Percentiles rank a stretch among this genome's conserved stretches.
These are phyloP conservation scores for Nigrograna mackinnonii DNA, from an alignment of 2,329 filamentous ascomycete genomes.

Conservation along the genomic window DNA sequence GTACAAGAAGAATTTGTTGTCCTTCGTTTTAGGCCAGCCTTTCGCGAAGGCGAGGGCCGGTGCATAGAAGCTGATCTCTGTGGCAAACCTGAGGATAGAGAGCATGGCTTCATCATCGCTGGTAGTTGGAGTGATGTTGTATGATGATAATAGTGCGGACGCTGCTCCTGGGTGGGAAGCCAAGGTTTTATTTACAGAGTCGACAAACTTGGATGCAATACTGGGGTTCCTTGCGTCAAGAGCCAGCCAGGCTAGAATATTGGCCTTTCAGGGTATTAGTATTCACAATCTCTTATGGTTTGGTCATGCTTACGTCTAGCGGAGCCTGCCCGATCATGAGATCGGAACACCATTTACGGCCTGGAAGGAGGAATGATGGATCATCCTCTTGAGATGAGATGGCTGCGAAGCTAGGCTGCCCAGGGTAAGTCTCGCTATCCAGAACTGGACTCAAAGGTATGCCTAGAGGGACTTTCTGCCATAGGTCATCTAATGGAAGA, in stretches of 20 bases:
- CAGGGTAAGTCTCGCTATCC: slow-evolving; percentile 48
- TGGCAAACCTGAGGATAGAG: slow-evolving; percentile 47
- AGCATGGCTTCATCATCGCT: slow-evolving; percentile 47
- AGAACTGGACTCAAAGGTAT: slow-evolving; percentile 42
- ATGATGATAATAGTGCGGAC: slow-evolving; percentile 38
- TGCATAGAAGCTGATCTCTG: slow-evolving; percentile 52
- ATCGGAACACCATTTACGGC: slow-evolving; percentile 50
- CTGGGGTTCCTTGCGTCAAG: slow-evolving; percentile 28
- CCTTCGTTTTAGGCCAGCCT: slow-evolving; percentile 31
- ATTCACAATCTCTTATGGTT: background rate
- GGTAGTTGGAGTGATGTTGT: slow-evolving; percentile 41
- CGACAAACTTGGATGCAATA: slow-evolving; percentile 38
- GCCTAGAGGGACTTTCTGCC: slow-evolving; percentile 43
- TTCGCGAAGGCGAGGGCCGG: slow-evolving; percentile 47
- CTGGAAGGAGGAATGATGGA: slow-evolving; percentile 34
- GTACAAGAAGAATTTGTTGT: slow-evolving; percentile 34
- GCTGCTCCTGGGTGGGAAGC: slow-evolving; percentile 22
- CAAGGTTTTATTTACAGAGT: slow-evolving; percentile 34
- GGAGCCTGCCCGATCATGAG: slow-evolving; percentile 54
- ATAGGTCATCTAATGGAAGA: slow-evolving; percentile 46
- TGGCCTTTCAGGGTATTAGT: slow-evolving; percentile 16
- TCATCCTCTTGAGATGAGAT: slow-evolving; percentile 28
- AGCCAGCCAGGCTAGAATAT: slow-evolving; percentile 26
- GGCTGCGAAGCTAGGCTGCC: slow-evolving; percentile 25
- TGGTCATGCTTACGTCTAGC: slow-evolving; percentile 44